A percentile compares a stretch with the other conserved stretches of the same genome.
These are phyloP conservation scores for Boletus sensibilis DNA, from an alignment of 768 basidiomycete species.

Conservation along the genomic window DNA sequence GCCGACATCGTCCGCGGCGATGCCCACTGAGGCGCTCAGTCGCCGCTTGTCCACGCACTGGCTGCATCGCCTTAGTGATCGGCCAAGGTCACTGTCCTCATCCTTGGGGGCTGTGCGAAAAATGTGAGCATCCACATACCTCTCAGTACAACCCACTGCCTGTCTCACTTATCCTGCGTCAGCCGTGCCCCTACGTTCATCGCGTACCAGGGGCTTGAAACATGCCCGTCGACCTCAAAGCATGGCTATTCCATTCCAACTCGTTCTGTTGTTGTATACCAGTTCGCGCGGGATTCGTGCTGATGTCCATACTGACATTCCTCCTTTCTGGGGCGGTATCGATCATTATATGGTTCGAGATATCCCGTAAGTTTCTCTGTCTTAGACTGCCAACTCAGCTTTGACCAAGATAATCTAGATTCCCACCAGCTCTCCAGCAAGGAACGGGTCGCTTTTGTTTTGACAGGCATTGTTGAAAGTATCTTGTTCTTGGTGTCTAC, in stretches of 20 bases:
- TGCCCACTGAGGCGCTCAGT: not conserved
- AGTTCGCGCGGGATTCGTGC: slow-evolving; percentile 57
- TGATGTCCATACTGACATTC: slow-evolving; percentile 53
- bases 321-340: slow-evolving; percentile 54
- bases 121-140: not conserved
- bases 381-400: not conserved
- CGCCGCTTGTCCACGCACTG: not conserved
- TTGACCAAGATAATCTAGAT: slow-evolving; percentile 28
- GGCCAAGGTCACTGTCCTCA: not conserved
- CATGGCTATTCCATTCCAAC: slow-evolving; percentile 47
- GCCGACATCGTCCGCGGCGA: not conserved
- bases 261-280: slow-evolving; percentile 65
- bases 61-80: slow-evolving; percentile 15
- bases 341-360: slow-evolving; percentile 59
- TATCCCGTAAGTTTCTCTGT: slow-evolving; percentile 45
- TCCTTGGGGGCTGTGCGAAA: slow-evolving; percentile 1
- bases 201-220: not conserved
- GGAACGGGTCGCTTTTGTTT: slow-evolving; percentile 42
- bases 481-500: slow-evolving; percentile 52
- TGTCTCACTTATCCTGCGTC: not conserved
- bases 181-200: slow-evolving; percentile 1
- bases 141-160: not conserved
- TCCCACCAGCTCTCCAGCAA: slow-evolving; percentile 30
- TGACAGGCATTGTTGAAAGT: slow-evolving; percentile 53
- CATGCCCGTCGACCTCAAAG: slow-evolving; percentile 46